Evolutionary conservation across 768 basidiomycete species (phyloP).

Genomic region (Russula emetica): DNA sequence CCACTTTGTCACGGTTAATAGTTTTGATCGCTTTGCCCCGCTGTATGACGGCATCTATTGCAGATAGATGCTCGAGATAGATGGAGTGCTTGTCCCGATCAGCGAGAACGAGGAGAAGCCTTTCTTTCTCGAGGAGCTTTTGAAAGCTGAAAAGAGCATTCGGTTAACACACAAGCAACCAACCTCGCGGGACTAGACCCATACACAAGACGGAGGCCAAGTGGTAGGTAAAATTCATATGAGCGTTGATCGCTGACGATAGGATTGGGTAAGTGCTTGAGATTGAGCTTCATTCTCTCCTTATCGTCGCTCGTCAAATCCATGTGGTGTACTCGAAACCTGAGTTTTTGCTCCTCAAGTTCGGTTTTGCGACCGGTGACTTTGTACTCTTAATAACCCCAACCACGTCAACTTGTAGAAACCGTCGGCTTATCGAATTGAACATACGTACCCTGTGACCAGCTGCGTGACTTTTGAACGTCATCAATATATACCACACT

Average conservation of each 20-base stretch:
- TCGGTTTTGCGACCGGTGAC: background rate
- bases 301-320: constrained; percentile 12
- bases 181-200: background rate
- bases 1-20: constrained; percentile 46
- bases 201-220: constrained; percentile 7
- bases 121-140: constrained; percentile 20
- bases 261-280: constrained; percentile 7
- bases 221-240: constrained; percentile 5
- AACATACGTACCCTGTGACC: background rate
- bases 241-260: background rate
- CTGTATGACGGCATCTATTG: constrained; percentile 4
- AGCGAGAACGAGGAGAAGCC: constrained; percentile 14
- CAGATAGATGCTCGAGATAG: constrained; percentile 12
- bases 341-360: background rate
- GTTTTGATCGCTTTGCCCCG: background rate
- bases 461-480: background rate
- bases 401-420: background rate
- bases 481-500: background rate
- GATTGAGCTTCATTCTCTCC: constrained; percentile 10
- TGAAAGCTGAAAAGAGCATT: constrained; percentile 6
- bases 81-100: constrained; percentile 2
- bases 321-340: constrained; percentile 2
- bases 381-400: background rate
- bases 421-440: background rate
- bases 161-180: too few species aligned